A percentile compares a stretch with the other conserved stretches of the same genome.
Conservation (phyloP, 306 rosid species). For the Begonia masoniana region DNA sequence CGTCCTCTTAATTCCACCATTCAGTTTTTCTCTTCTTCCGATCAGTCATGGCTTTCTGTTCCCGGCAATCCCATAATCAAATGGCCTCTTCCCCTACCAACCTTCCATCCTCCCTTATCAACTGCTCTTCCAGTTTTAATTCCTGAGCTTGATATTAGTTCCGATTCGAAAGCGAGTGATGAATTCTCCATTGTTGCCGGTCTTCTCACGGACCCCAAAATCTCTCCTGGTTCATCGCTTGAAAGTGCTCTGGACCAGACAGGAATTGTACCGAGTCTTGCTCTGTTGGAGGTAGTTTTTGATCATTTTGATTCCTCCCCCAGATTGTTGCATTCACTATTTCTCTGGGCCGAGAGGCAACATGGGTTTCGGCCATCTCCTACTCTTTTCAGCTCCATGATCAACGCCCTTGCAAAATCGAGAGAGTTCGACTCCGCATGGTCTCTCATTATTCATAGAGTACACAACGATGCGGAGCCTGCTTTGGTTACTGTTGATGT, state of each 20-base stretch:
- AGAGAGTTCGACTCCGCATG: constrained; percentile 64
- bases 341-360: constrained; percentile 54
- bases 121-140: constrained; percentile 4
- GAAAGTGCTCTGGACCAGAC: constrained; percentile 37
- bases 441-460: constrained; percentile 35
- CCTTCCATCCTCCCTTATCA: background rate
- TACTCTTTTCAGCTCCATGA: constrained; percentile 33
- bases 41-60: constrained; percentile 39
- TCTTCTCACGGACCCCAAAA: constrained; percentile 32
- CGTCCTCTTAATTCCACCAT: constrained; percentile 2
- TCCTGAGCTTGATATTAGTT: constrained; percentile 3
- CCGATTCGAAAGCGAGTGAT: constrained; percentile 10
- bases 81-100: constrained; percentile 27
- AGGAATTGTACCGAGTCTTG: constrained; percentile 35
- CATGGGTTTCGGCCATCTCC: constrained; percentile 32
- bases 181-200: constrained; percentile 35
- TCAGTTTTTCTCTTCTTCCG: constrained; percentile 24
- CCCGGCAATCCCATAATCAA: constrained; percentile 47
- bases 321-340: constrained; percentile 49
- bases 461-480: constrained; percentile 16
- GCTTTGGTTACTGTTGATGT: constrained; percentile 38
- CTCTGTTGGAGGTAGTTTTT: constrained; percentile 29
- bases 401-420: constrained; percentile 45
- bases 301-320: constrained; percentile 58
- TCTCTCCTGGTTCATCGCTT: constrained; percentile 39